Evolutionary conservation across 2,329 filamentous ascomycete genomes (phyloP), one percentile per base, ranked within the genome.

Genomic region (Lizonia empirigonia): DNA sequence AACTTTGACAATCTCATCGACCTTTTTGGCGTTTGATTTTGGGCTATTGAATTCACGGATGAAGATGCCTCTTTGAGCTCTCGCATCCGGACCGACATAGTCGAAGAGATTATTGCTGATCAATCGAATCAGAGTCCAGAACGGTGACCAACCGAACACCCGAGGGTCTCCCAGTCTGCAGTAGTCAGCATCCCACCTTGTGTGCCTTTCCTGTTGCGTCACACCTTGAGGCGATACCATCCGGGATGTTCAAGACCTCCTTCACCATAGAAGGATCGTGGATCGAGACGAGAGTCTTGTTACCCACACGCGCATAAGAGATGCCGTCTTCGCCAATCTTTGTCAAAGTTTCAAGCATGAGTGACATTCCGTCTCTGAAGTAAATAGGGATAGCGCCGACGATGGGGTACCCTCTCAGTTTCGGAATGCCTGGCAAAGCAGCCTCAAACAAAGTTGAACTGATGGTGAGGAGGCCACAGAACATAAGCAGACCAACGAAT

Each of bases 1-100:
- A 8, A 50, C 20, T 22, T 13, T 39, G n/a, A 44, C 7, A 7
- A 48, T 15, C 5, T 24, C 27, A 3, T 41, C 37, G 13, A 47
- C 38, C 16, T 46, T 47, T 12, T 27, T 37, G 4, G 32, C 15
- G 7, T 46, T 52, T 15, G 36, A 44, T 4, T 24, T 27, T 2
- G 35, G 32, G 7, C 38, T 52, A 20, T 47, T 52, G 37, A 52
- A 52, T 9, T 52, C 49, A 7, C 38, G 44, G 8, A 38, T 47
- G 27, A 41, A 47, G 13, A 47, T 16, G 10, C 24, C 26, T 1
- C 49, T 36, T 12, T 35, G 37, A 6, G 30, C 37, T 26, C 27
- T 47, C 1, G 44, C 35, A 32, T 47, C 36, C 4, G 26, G 36
- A 16, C 49, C 49, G 7, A 47, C 37, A 10, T 47, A 29, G 15